Percentiles rank a stretch among this genome's conserved stretches.
These are phyloP conservation scores for Ophiostoma montium DNA, from an alignment of 2,329 filamentous ascomycete species.

Conservation along the genomic window DNA sequence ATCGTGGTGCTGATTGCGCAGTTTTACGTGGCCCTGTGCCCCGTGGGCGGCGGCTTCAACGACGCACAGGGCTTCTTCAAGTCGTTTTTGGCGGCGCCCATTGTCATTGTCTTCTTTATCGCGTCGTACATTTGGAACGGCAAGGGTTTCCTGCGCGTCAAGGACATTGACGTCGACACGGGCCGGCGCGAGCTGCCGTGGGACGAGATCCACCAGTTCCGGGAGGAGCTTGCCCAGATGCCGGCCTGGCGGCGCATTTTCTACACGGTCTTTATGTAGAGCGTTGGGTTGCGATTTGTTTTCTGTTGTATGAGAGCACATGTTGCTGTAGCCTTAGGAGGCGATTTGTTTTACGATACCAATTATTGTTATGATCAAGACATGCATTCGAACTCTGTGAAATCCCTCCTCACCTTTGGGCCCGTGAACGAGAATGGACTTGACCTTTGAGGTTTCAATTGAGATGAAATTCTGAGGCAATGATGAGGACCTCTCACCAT, in stretches of 20 bases:
- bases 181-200: conserved; percentile 49
- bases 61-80: conserved; percentile 36
- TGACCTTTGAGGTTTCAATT: too few relatives aligned
- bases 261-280: conserved; percentile 6
- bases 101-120: conserved; percentile 39
- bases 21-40: conserved; percentile 29
- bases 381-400: too few relatives aligned
- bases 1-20: conserved; percentile 42
- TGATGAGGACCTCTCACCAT: too few relatives aligned
- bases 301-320: background rate
- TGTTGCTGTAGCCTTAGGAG: background rate
- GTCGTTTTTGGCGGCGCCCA: conserved; percentile 37
- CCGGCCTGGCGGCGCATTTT: conserved; percentile 9
- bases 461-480: too few relatives aligned
- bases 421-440: too few relatives aligned
- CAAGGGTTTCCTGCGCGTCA: conserved; percentile 38
- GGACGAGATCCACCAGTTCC: conserved; percentile 24
- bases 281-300: background rate
- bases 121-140: conserved; percentile 51
- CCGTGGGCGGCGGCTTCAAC: conserved; percentile 19
- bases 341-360: background rate
- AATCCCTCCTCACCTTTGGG: too few relatives aligned
- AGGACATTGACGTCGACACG: conserved; percentile 53
- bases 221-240: conserved; percentile 10
- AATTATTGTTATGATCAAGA: too few relatives aligned